Evolutionary conservation across 495 filamentous ascomycete species (phyloP).

Genomic region (Apodospora peruviana): DNA sequence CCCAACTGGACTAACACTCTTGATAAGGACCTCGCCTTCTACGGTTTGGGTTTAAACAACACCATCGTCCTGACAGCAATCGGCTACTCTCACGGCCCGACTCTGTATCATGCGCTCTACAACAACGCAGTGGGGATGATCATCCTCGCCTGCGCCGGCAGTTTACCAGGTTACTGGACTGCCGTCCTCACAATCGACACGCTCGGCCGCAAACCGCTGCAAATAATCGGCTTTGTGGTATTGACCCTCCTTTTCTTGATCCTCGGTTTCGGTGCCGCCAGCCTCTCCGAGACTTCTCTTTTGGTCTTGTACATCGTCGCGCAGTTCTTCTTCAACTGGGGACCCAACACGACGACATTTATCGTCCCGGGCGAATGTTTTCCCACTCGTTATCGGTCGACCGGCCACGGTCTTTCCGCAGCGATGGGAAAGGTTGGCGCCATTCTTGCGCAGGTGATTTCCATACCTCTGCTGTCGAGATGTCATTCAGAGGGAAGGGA

Average conservation of each 20-base stretch:
- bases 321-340: conserved; percentile 48
- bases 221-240: conserved; percentile 59
- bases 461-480: conserved; percentile 41
- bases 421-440: conserved; percentile 78
- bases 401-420: conserved; percentile 69
- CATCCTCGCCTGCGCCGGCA: conserved; percentile 69
- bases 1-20: neutral
- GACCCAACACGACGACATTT: conserved; percentile 76
- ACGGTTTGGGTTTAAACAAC: conserved; percentile 75
- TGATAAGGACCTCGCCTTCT: conserved; percentile 56
- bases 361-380: conserved; percentile 77
- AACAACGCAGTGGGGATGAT: conserved; percentile 70
- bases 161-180: conserved; percentile 76
- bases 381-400: conserved; percentile 71
- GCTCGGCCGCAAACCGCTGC: conserved; percentile 66
- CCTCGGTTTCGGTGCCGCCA: conserved; percentile 55
- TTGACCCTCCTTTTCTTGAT: conserved; percentile 60
- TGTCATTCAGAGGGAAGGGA: conserved; percentile 18
- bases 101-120: conserved; percentile 60
- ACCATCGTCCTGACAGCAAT: conserved; percentile 63
- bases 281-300: conserved; percentile 38
- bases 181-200: conserved; percentile 65
- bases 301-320: conserved; percentile 63
- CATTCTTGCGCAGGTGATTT: conserved; percentile 54
- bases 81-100: conserved; percentile 52